phyloP scores from a whole-genome alignment of 2,329 filamentous ascomycete species.

The Lasiodiplodia hormozganensis region DNA sequence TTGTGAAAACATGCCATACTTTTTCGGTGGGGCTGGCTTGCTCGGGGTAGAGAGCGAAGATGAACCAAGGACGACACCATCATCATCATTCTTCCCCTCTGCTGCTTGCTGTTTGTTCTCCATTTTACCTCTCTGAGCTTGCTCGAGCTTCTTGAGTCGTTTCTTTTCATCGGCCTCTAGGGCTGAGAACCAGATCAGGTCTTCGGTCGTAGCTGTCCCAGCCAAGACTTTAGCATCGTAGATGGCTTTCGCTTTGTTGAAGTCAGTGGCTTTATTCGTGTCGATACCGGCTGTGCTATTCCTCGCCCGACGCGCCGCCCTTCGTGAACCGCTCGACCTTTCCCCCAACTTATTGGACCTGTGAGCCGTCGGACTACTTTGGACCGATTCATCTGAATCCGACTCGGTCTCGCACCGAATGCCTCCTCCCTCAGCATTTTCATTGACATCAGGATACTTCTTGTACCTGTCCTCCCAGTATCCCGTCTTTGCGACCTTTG shows the following conservation, averaged over 20 bases:
- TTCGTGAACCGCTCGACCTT: not conserved
- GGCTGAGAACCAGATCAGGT: not conserved
- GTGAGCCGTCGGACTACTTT: not conserved
- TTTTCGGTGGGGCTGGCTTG: not conserved
- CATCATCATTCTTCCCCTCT: not conserved
- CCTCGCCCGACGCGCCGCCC: too few species aligned
- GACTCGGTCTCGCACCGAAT: not conserved
- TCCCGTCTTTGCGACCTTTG: not conserved
- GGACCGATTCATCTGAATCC: not conserved
- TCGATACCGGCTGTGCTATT: not conserved
- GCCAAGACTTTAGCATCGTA: not conserved
- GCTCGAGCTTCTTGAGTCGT: not conserved
- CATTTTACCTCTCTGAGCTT: not conserved
- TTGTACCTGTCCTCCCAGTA: constrained; percentile 5
- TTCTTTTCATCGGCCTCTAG: not conserved
- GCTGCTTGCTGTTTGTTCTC: not conserved
- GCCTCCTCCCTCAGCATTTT: constrained; percentile 1
- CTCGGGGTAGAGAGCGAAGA: too few species aligned
- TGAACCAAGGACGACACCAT: not conserved
- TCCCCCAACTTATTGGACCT: not conserved
- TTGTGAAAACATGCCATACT: not conserved
- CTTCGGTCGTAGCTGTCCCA: not conserved
- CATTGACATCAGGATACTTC: not conserved
- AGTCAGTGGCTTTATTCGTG: not conserved
- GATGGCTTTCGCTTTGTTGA: not conserved